Base-by-base conservation (phyloP, 2,329 filamentous ascomycete species). In the Xylaria sp. region DNA sequence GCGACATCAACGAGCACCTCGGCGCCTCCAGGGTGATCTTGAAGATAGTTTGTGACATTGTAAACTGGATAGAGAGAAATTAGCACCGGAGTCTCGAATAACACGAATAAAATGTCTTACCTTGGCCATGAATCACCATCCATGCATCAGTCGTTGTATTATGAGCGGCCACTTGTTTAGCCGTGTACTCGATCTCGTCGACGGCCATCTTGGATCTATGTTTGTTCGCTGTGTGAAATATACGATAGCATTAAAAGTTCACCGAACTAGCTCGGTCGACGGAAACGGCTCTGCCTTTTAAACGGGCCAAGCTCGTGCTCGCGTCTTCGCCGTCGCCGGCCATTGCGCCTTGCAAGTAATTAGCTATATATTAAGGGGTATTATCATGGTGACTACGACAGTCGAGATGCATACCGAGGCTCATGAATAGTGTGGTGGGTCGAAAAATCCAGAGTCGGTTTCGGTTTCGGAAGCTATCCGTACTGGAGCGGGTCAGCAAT, bases 1-100 rank as follows among this genome's bases (percentile, higher is more conserved):
- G 84, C 91, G 27, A 91, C 88, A 65, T 94, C 91, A 61, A 91
- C 81, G 40, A 95, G 81, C 62, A 93, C 86, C 72, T 93, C 90
- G 71, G 89, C 87, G 73, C 92, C 92, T 69, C 91, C 91, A 55
- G 87, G 87, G 63, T 89, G 87, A 58, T 88, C 85, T 23, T 82
- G 74, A 1, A 85, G 62, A 64, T 87, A 89, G 43, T 80, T 78
- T 1, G 85, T 82, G 10, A 87, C 75, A 70, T 88, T 77, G 67
- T 87, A 88, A 1, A 89, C 86, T 85, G 35, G 15, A 15, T 27
- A 17, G 49, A 29, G 10, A 31, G n/a, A 47, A 40, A 29, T 65
- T 33, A 64, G 54, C 41, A 33, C 8, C 10, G 15, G 9, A 5
- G 10, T 19, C 13, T 2, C 27, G 7, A 23, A 49, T 41, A 11